These are phyloP conservation scores for Penicillium manginii DNA, from an alignment of 495 filamentous ascomycete genomes.

Conservation along the genomic window DNA sequence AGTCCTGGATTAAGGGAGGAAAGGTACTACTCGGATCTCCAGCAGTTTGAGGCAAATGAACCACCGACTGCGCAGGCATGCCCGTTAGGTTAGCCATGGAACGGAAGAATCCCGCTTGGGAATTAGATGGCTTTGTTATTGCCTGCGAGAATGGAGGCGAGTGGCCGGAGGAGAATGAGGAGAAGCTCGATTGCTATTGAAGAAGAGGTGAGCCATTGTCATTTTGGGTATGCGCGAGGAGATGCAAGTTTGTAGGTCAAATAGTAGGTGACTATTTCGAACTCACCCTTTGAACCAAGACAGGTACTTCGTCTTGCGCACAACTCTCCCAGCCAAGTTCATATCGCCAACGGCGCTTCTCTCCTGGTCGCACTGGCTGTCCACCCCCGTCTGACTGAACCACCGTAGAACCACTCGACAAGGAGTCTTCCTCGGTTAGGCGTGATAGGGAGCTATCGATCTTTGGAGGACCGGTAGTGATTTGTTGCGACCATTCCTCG, in stretches of 20 bases:
- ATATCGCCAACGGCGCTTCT: constrained; percentile 77
- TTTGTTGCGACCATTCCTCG: constrained; percentile 77
- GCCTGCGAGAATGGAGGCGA: constrained; percentile 51
- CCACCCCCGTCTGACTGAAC: constrained; percentile 43
- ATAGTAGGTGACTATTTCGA: neutral
- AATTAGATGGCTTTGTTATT: constrained; percentile 55
- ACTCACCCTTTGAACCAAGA: constrained; percentile 80
- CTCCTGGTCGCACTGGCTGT: constrained; percentile 33
- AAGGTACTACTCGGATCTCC: constrained; percentile 55
- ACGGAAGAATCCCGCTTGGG: constrained; percentile 73
- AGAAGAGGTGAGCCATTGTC: constrained; percentile 13
- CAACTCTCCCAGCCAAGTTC: constrained; percentile 78
- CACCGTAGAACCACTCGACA: constrained; percentile 47
- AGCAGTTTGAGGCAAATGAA: constrained; percentile 42
- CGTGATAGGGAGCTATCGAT: constrained; percentile 51
- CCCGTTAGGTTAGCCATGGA: constrained; percentile 77
- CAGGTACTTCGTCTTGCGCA: constrained; percentile 77
- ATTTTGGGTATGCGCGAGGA: neutral
- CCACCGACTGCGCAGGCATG: constrained; percentile 50
- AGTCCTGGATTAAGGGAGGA: constrained; percentile 77
- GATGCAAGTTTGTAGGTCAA: neutral
- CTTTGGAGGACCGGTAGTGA: constrained; percentile 26
- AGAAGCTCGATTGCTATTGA: constrained; percentile 44
- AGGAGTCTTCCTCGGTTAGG: constrained; percentile 59
- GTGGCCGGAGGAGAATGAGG: constrained; percentile 55